Evolutionary conservation across 2,329 filamentous ascomycete genomes (phyloP), one percentile per base, ranked within the genome.

Genomic region (Nemania serpens): DNA sequence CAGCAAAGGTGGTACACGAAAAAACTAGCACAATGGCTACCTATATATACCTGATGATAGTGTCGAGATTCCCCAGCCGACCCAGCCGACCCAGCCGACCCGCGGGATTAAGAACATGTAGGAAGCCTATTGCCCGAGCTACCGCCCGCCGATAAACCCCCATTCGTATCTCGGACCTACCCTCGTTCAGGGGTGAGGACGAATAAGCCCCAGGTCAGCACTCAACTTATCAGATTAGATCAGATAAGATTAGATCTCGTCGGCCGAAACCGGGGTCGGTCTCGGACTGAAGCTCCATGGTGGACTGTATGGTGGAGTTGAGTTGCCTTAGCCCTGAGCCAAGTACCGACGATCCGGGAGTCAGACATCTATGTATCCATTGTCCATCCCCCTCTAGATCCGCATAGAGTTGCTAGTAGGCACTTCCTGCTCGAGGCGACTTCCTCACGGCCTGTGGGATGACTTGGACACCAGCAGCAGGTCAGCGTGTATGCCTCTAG

Each of bases 231-330:
- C 34, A 36, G 46, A 20, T 63, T 64, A 59, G 66, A 71, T 71
- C 66, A 63, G 69, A 71, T 71, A 68, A 71, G 68, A 71, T 71
- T 68, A 71, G 65, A 69, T 63, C 56, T 51, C 5, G 47, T n/a
- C 9, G 53, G 49, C 48, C 47, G 25, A 29, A 29, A 29, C 25
- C 25, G 25, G 25, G 25, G 25, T 29, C 29, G 13, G 55, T 34
- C 20, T 52, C 41, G 36, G 25, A 22, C 45, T n/a, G 34, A 17
- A 39, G 13, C 25, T 47, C 25, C 42, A 29, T 15, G 51, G 55
- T 46, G 39, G 18, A 48, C 48, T 34, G 34, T 36, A 34, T 45
- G 48, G 53, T 34, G 45, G 45, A 29, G 7, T 29, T 7, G 4
- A 34, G 45, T 11, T 34, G 33, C 18, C 29, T 33, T 34, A 18